Evolutionary conservation across 1,139 yeast species (phyloP).

Genomic region (Suhomyces bolitotheri): DNA sequence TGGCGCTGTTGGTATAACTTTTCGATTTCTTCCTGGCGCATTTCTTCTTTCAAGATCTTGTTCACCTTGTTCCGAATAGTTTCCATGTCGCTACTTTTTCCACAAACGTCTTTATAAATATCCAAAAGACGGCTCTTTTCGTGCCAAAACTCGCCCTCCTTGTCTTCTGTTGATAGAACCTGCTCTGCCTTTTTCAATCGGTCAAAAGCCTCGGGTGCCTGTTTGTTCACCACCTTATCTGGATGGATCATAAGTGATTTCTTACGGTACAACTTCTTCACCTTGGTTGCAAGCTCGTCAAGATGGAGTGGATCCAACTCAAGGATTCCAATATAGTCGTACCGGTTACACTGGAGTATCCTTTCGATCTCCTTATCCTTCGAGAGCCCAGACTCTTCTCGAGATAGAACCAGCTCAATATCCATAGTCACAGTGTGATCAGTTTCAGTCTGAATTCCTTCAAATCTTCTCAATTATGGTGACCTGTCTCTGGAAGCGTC

Average conservation of each 20-base stretch:
- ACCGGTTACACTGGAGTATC: conserved; percentile 45
- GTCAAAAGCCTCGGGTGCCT: conserved; percentile 67
- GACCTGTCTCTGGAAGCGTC: too few relatives aligned
- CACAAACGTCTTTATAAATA: conserved; percentile 42
- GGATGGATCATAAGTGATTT: conserved; percentile 70
- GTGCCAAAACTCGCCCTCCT: conserved; percentile 4
- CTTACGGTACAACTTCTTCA: conserved; percentile 53
- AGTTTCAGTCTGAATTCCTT: background rate
- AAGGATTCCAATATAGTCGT: conserved; percentile 58
- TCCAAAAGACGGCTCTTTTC: conserved; percentile 41
- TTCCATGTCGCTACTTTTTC: conserved; percentile 18
- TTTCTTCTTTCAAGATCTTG: conserved; percentile 36
- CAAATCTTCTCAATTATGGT: too few relatives aligned
- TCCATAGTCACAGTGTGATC: conserved; percentile 4
- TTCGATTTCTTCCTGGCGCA: conserved; percentile 34
- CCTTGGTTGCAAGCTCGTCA: conserved; percentile 29
- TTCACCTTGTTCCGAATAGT: conserved; percentile 42
- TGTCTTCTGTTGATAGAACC: conserved; percentile 18
- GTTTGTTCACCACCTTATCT: conserved; percentile 55
- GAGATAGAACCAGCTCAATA: conserved; percentile 32
- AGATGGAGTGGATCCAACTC: conserved; percentile 48
- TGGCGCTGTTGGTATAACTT: conserved; percentile 32
- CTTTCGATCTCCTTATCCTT: conserved; percentile 59
- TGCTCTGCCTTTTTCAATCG: conserved; percentile 41
- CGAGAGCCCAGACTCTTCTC: conserved; percentile 37